Evolutionary conservation across 768 basidiomycete species (phyloP).

Genomic region (Xerocomellus chrysenteron): DNA sequence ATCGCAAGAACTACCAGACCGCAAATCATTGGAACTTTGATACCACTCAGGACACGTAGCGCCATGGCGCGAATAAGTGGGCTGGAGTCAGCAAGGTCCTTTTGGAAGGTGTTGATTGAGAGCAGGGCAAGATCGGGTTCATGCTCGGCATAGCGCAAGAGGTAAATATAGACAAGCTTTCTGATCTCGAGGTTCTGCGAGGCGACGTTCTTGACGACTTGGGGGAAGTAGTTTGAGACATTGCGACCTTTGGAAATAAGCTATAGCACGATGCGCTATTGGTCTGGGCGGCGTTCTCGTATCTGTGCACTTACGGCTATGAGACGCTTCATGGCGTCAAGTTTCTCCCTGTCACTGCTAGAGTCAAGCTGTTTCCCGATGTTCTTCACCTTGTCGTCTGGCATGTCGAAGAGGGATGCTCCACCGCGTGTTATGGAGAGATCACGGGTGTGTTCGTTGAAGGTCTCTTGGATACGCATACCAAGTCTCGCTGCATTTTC

Average conservation of each 20-base stretch:
- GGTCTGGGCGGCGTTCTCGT: not conserved
- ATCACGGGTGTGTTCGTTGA: constrained; percentile 80
- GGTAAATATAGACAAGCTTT: constrained; percentile 97
- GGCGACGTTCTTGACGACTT: constrained; percentile 96
- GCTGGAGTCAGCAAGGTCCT: constrained; percentile 88
- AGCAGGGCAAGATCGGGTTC: constrained; percentile 94
- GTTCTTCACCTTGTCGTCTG: constrained; percentile 81
- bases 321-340: constrained; percentile 94
- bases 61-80: constrained; percentile 98
- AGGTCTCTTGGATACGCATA: constrained; percentile 78
- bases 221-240: constrained; percentile 91
- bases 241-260: constrained; percentile 91
- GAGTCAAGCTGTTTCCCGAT: constrained; percentile 87
- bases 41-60: constrained; percentile 86
- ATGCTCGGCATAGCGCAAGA: constrained; percentile 87
- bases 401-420: constrained; percentile 59
- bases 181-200: constrained; percentile 90
- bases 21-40: constrained; percentile 86
- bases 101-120: constrained; percentile 98
- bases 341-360: constrained; percentile 82
- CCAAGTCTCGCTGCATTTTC: constrained; percentile 85
- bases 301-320: constrained; percentile 67
- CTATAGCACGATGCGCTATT: constrained; percentile 37
- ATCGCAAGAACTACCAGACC: constrained; percentile 84
- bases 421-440: constrained; percentile 56